Evolutionary conservation across 1,139 yeast genomes (phyloP), one percentile per base, ranked within the genome.

Genomic region (Blastobotrys indianensis): DNA sequence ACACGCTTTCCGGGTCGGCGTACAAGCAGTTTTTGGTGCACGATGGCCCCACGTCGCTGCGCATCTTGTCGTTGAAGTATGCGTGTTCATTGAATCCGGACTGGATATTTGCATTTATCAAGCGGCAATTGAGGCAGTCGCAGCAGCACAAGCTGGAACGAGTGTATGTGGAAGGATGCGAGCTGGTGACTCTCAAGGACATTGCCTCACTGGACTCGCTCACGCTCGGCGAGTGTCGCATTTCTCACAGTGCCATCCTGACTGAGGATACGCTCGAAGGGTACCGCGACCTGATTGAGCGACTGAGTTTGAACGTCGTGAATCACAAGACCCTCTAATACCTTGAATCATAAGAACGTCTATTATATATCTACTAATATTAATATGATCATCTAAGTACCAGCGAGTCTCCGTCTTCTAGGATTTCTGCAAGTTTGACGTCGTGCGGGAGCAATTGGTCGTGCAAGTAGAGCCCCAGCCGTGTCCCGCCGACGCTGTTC

Each of bases 401-500:
- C 20, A 48, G 16, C 13, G 41, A 41, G 16, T 44, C 47, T 9
- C 55, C 55, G 39, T 53, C 53, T 36, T 48, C 46, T 33, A 50
- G 42, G 28, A 42, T 35, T n/a, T 52, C 52, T 13, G 42, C 43
- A 6, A 54, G 44, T 32, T 53, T 54, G 39, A 40, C 37, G 32
- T 43, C 45, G 35, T 51, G 48, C 17, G 54, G 44, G 29, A 55
- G 37, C 23, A 41, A 36, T 35, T 37, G 40, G 16, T 41, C 47
- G 30, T 46, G 48, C 28, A 41, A 38, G 39, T 42, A 53, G 42
- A 56, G 41, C 3, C 50, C 56, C 17, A 51, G 44, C 11, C 49
- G 45, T 35, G 65, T 56, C 28, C 74, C 74, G 1, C 76, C 73
- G 45, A 66, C 62, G 57, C 80, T 80, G 58, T 83, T 83, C 43